phyloP scores from a whole-genome alignment of 345 rosid genomes.

The Boechera stricta region DNA sequence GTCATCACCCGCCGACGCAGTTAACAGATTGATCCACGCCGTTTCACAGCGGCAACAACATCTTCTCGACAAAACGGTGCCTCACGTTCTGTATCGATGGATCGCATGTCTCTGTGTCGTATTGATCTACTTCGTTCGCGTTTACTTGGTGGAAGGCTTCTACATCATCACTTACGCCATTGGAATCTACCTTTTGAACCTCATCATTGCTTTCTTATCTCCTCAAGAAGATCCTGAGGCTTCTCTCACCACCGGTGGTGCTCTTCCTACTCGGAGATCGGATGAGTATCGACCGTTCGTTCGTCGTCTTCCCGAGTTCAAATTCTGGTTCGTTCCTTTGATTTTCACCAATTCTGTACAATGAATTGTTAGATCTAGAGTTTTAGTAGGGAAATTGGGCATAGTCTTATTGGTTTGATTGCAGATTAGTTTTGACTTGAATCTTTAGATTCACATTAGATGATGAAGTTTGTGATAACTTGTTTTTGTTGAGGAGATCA shows the following conservation, averaged over 20 bases:
- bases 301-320: conserved; percentile 92
- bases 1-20: conserved; percentile 53
- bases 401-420: not conserved
- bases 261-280: conserved; percentile 85
- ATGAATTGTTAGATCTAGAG: conserved; percentile 9
- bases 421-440: not conserved
- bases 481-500: not conserved
- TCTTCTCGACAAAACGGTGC: conserved; percentile 77
- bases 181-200: conserved; percentile 86
- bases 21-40: conserved; percentile 53
- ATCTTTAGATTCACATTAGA: not conserved
- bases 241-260: conserved; percentile 60
- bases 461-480: conserved; percentile 26
- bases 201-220: conserved; percentile 85
- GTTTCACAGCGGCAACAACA: conserved; percentile 65
- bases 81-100: conserved; percentile 69
- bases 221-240: conserved; percentile 94
- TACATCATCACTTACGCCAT: conserved; percentile 89
- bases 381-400: not conserved
- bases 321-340: conserved; percentile 66
- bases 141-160: conserved; percentile 81
- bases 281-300: conserved; percentile 96
- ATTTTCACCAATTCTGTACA: not conserved
- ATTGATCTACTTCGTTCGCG: conserved; percentile 70
- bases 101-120: conserved; percentile 58